phyloP scores from a whole-genome alignment of 2,329 filamentous ascomycete genomes.

The Hymenoscyphus scutula region DNA sequence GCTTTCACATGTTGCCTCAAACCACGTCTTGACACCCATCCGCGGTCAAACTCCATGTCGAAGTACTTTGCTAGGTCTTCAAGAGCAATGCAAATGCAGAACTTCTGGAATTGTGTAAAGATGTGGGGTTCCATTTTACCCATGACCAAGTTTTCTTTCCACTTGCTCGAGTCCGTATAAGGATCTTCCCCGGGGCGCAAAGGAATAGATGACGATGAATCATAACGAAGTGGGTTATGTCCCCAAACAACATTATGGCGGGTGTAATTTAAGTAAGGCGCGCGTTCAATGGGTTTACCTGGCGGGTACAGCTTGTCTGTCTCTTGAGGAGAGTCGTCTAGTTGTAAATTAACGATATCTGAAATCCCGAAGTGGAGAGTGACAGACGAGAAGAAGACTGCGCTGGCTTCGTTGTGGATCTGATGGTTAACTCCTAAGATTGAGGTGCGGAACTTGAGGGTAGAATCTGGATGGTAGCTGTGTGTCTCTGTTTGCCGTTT shows the following conservation, averaged over 20 bases:
- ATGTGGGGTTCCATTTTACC: not conserved
- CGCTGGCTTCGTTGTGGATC: not conserved
- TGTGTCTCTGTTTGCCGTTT: not conserved
- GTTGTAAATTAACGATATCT: not conserved
- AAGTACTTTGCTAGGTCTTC: not conserved
- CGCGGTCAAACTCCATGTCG: not conserved
- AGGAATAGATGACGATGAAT: not conserved
- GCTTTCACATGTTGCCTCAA: not conserved
- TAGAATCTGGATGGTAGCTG: not conserved
- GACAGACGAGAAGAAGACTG: not conserved
- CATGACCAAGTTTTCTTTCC: not conserved
- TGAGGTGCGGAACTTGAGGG: not conserved
- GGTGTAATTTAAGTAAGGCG: too few relatives aligned
- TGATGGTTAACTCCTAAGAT: not conserved
- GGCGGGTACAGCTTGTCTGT: not conserved
- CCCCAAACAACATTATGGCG: not conserved
- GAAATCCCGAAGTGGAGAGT: not conserved
- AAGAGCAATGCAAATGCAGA: not conserved
- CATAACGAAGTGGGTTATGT: not conserved
- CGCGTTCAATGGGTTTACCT: not conserved
- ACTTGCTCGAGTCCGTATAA: not conserved
- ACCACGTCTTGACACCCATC: not conserved
- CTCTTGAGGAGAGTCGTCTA: not conserved
- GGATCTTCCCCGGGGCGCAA: not conserved
- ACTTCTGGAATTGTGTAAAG: not conserved